Conservation (phyloP, 2,329 filamentous ascomycete species). For the Fusarium sublunatum region DNA sequence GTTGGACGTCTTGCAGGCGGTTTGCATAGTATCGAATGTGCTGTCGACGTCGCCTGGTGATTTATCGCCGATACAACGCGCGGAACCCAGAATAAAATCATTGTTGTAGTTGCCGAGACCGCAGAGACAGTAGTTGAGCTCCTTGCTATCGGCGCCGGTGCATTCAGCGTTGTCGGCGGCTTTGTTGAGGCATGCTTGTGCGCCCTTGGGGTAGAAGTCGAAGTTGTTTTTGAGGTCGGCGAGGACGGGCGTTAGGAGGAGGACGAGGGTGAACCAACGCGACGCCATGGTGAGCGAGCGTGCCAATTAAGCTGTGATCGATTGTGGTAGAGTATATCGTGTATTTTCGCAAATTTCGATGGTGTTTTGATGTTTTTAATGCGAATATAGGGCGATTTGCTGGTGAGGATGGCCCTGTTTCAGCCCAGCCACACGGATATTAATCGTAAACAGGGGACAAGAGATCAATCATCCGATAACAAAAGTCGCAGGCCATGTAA, state of each 20-base stretch:
- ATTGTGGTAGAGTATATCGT: not conserved
- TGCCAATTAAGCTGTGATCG: not conserved
- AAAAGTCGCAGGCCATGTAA: not conserved
- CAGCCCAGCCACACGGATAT: slow-evolving; percentile 30
- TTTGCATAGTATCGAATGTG: slow-evolving; percentile 58
- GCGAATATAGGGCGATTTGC: not conserved
- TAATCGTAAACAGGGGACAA: slow-evolving; percentile 8
- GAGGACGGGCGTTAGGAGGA: slow-evolving; percentile 40
- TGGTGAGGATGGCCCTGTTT: slow-evolving; percentile 16
- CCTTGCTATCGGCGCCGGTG: slow-evolving; percentile 51
- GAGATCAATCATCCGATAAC: slow-evolving; percentile 10
- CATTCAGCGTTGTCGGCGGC: slow-evolving; percentile 57
- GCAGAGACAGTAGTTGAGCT: slow-evolving; percentile 64
- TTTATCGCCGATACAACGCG: slow-evolving; percentile 57
- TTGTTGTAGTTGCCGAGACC: slow-evolving; percentile 54
- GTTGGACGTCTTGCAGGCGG: slow-evolving; percentile 57
- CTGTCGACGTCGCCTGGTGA: slow-evolving; percentile 51
- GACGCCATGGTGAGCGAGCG: slow-evolving; percentile 42
- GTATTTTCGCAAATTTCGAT: not conserved
- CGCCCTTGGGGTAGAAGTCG: slow-evolving; percentile 48
- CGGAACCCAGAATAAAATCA: slow-evolving; percentile 61
- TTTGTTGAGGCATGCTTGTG: slow-evolving; percentile 56
- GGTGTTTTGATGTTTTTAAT: not conserved
- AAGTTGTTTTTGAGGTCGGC: slow-evolving; percentile 49
- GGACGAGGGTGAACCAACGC: slow-evolving; percentile 48